A percentile compares a stretch with the other conserved stretches of the same genome.
Conservation (phyloP, 768 basidiomycete genomes). For the Pleurotus giganteus region DNA sequence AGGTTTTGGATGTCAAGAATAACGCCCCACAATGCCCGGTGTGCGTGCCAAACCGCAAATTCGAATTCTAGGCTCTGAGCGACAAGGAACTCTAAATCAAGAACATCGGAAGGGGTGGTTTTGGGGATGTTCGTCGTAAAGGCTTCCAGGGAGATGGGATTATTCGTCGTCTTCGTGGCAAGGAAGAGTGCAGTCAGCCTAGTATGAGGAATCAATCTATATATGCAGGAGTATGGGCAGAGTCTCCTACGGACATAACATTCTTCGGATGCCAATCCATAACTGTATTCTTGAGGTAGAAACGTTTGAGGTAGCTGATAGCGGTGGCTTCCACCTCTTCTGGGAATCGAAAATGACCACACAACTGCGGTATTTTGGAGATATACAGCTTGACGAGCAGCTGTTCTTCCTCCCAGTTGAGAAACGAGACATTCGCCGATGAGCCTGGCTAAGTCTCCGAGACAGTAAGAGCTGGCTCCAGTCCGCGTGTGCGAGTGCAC, state of each 20-base stretch:
- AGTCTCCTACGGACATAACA: slow-evolving; percentile 78
- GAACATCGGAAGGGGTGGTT: slow-evolving; percentile 77
- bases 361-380: slow-evolving; percentile 81
- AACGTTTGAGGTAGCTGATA: slow-evolving; percentile 88
- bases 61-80: slow-evolving; percentile 94
- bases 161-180: slow-evolving; percentile 97
- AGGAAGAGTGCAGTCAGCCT: slow-evolving; percentile 96
- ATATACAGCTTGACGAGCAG: slow-evolving; percentile 88
- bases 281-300: slow-evolving; percentile 96
- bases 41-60: slow-evolving; percentile 90
- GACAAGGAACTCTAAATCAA: slow-evolving; percentile 94
- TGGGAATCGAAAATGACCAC: slow-evolving; percentile 81
- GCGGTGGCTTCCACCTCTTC: slow-evolving; percentile 95
- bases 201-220: slow-evolving; percentile 11
- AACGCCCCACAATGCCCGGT: slow-evolving; percentile 85
- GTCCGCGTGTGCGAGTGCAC: slow-evolving; percentile 14
- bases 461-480: slow-evolving; percentile 18
- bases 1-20: slow-evolving; percentile 83
- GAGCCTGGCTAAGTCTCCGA: slow-evolving; percentile 58
- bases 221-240: not conserved
- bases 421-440: slow-evolving; percentile 68
- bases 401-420: slow-evolving; percentile 80
- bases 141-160: slow-evolving; percentile 81
- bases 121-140: slow-evolving; percentile 85
- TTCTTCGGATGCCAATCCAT: slow-evolving; percentile 99